Evolutionary conservation across 1,139 yeast genomes (phyloP).

Genomic region (Taiozyma sp.): DNA sequence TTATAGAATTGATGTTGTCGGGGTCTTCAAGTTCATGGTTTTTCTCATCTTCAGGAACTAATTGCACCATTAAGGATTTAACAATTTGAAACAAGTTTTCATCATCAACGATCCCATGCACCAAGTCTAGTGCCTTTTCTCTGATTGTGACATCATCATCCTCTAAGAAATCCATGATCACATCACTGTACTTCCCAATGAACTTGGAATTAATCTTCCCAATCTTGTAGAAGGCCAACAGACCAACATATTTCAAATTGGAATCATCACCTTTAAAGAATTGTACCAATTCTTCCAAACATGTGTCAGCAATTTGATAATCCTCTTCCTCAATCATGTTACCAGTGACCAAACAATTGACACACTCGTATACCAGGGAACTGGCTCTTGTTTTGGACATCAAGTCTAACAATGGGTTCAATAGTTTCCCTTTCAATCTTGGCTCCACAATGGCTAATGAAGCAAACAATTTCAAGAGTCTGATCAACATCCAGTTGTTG

Average conservation of each 20-base stretch:
- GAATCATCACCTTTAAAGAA: conserved; percentile 78
- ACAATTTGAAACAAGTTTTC: conserved; percentile 69
- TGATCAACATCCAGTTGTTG: conserved; percentile 92
- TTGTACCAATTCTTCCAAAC: conserved; percentile 60
- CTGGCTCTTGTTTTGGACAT: conserved; percentile 79
- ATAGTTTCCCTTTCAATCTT: conserved; percentile 71
- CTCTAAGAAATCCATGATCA: conserved; percentile 68
- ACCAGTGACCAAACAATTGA: conserved; percentile 84
- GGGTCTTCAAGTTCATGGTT: conserved; percentile 14
- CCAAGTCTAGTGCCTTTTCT: conserved; percentile 73
- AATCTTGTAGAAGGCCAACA: conserved; percentile 76
- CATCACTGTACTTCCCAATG: conserved; percentile 55
- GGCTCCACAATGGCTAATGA: conserved; percentile 84
- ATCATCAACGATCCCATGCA: conserved; percentile 71
- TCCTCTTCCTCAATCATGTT: conserved; percentile 72
- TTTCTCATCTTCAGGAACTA: conserved; percentile 44
- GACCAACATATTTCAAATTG: conserved; percentile 83
- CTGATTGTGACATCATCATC: conserved; percentile 84
- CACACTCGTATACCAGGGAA: conserved; percentile 85
- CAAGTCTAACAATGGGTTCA: conserved; percentile 73
- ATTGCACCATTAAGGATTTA: conserved; percentile 62
- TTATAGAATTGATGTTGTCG: conserved; percentile 1
- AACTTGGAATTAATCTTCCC: conserved; percentile 71
- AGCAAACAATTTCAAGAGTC: conserved; percentile 82
- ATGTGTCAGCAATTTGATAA: conserved; percentile 59